Conservation (phyloP, 2,329 filamentous ascomycete species). For the Coniochaeta prunicola region DNA sequence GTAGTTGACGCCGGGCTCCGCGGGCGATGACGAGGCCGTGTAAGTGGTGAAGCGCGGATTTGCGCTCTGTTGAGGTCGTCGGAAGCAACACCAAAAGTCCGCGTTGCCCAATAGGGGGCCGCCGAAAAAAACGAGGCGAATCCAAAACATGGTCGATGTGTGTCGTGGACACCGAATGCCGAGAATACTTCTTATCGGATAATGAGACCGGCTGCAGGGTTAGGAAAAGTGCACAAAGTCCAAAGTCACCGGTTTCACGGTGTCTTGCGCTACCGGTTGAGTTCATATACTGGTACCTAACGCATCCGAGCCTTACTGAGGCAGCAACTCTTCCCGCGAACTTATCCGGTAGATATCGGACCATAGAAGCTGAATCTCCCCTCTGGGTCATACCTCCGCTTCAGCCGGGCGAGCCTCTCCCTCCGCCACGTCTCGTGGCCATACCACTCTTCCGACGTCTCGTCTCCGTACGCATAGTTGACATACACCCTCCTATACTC, state of each 20-base stretch:
- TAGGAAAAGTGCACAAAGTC: too few species aligned
- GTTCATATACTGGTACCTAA: neutral
- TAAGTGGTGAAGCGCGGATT: neutral
- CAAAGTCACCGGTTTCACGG: too few species aligned
- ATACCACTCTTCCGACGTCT: constrained; percentile 34
- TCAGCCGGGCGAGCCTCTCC: constrained; percentile 34
- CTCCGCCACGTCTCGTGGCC: constrained; percentile 42
- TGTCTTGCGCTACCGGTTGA: too few species aligned
- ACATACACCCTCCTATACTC: constrained; percentile 32
- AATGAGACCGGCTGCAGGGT: neutral
- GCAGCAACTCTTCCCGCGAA: too few species aligned
- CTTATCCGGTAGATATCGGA: constrained; percentile 14
- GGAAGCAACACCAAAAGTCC: neutral
- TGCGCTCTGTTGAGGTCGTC: neutral
- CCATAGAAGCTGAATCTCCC: constrained; percentile 36
- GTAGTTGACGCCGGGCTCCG: neutral
- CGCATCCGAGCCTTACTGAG: neutral
- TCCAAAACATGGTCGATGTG: neutral
- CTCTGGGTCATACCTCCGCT: constrained; percentile 40
- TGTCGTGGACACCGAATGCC: neutral
- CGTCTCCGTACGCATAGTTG: constrained; percentile 45
- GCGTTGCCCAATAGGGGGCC: neutral
- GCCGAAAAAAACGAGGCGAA: neutral
- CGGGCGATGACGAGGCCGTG: neutral
- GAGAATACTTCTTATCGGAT: neutral